phyloP scores from a whole-genome alignment of 805 yeast genomes.

The Clavispora carvajalis region DNA sequence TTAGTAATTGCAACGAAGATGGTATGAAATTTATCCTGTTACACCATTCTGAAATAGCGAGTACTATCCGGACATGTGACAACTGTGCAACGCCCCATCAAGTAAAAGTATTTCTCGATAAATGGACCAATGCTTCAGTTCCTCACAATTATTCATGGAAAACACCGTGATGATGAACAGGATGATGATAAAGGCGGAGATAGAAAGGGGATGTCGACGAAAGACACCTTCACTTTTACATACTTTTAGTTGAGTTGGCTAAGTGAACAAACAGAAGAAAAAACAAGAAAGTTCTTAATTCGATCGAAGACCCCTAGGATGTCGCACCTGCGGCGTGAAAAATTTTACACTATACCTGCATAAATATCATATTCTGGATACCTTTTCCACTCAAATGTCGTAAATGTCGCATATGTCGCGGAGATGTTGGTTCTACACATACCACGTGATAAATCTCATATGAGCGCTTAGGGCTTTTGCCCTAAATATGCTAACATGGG shows the following conservation, averaged over 20 bases:
- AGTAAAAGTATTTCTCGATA: background rate
- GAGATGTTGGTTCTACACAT: background rate
- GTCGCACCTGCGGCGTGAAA: slow-evolving; percentile 15
- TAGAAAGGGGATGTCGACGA: background rate
- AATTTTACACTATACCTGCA: slow-evolving; percentile 10
- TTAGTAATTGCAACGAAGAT: slow-evolving; percentile 8
- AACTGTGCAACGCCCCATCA: background rate
- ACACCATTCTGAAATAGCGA: background rate
- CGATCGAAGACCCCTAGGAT: slow-evolving; percentile 3
- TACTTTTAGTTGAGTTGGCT: slow-evolving; percentile 13
- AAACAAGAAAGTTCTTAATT: slow-evolving; percentile 6
- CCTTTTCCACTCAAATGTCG: slow-evolving; percentile 7
- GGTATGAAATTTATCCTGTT: background rate
- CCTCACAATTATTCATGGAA: background rate
- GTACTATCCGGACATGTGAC: background rate
- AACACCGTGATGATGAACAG: background rate
- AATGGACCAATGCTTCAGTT: background rate
- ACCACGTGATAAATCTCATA: background rate
- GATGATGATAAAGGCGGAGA: background rate
- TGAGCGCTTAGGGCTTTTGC: background rate
- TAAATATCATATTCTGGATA: background rate
- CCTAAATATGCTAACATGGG: too few species aligned
- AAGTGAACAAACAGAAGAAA: slow-evolving; percentile 14
- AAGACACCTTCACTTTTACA: slow-evolving; percentile 4
- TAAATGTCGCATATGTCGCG: slow-evolving; percentile 4